phyloP scores from a whole-genome alignment of 305 asterid genomes.

The Caryopteris hybrid region DNA sequence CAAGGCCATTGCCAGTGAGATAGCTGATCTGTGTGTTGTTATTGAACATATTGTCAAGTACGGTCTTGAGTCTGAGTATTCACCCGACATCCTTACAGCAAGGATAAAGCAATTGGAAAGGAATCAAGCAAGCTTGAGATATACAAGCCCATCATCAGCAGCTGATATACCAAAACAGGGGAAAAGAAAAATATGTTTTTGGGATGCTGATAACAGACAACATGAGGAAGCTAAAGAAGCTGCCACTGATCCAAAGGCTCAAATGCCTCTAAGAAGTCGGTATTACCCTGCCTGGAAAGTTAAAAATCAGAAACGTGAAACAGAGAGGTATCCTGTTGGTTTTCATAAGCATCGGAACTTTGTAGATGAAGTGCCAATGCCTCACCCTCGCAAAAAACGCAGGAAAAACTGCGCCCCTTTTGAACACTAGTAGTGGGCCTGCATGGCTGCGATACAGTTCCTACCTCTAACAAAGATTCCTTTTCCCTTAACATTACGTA shows the following conservation, averaged over 20 bases:
- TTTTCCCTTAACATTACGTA: not conserved
- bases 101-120: conserved; percentile 26
- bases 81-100: conserved; percentile 7
- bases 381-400: conserved; percentile 4
- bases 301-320: not conserved
- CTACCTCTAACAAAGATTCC: too few species aligned
- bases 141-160: not conserved
- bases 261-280: too few species aligned
- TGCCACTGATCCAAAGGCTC: not conserved
- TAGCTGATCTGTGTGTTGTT: conserved; percentile 21
- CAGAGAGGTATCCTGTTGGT: not conserved
- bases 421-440: not conserved
- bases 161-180: not conserved
- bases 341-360: not conserved
- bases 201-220: not conserved
- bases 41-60: conserved; percentile 29
- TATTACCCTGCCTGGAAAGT: not conserved
- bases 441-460: not conserved
- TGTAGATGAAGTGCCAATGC: not conserved
- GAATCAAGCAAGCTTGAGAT: conserved; percentile 9
- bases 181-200: not conserved
- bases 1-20: conserved; percentile 27
- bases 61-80: conserved; percentile 30
- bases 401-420: not conserved
- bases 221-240: not conserved